Base-by-base conservation (phyloP, 2,329 filamentous ascomycete genomes). In the Aspergillus brasiliensis region DNA sequence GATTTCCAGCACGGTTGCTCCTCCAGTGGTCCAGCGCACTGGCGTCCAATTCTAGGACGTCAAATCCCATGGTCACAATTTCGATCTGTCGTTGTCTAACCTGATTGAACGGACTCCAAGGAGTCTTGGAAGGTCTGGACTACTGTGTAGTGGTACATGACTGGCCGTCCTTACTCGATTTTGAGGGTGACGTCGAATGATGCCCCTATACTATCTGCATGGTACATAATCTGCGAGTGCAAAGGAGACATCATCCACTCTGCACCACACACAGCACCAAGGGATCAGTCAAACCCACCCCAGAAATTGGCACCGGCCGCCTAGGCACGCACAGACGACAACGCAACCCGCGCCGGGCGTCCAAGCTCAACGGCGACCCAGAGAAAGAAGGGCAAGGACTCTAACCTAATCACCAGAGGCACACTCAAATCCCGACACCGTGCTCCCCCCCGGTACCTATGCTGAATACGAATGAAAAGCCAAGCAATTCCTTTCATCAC, bases 341-440 rank as follows among this genome's bases (percentile, higher is more conserved):
- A 8, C 27, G 46, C 46, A 49, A 49, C n/a, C 46, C 25, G 25
- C 25, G 15, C 2, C 44, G 23, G 23, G 46, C 23, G 46, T 27
- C 46, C 25, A 49, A 49, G 46, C 46, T 49, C 46, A 49, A 49
- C 46, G 44, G 25, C 44, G 25, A 27, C 46, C 46, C 46, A 31
- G 46, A 23, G 28, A 49, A 11, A 28, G 10, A 15, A 8, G 25
- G 28, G 17, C 46, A n/a, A 46, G 38, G 40, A 17, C 13, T 21
- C 40, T 21, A 44, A 21, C 38, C 38, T 42, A 44, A 19, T 19
- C 6, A 23, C 19, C 40, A 44, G 40, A 34, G 31, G 11, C 31
- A 34, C 11, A 34, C 0, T 34, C 31, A 34, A 34, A 23, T 13
- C 40, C 21, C 19, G 40, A 44, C 40, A 21, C 19, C 19, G 17